phyloP scores from a whole-genome alignment of 345 rosid species.

The Orychophragmus violaceus region DNA sequence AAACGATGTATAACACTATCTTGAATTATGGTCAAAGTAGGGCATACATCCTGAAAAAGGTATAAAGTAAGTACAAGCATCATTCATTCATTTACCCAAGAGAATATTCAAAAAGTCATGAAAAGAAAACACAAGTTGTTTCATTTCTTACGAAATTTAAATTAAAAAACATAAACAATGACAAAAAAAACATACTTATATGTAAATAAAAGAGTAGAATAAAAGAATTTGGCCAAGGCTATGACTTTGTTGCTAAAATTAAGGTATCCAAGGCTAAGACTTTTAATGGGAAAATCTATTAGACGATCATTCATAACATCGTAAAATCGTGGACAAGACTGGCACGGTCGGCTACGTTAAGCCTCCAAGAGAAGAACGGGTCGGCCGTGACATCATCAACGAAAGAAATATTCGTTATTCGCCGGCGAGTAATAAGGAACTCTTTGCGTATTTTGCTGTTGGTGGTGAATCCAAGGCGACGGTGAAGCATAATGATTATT shows the following conservation, averaged over 20 bases:
- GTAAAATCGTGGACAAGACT: constrained; percentile 87
- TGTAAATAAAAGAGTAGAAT: background rate
- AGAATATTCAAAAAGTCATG: constrained; percentile 10
- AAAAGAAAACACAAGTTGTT: constrained; percentile 13
- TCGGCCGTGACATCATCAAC: constrained; percentile 47
- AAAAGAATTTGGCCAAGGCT: constrained; percentile 14
- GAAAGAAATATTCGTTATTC: constrained; percentile 55
- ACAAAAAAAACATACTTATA: background rate
- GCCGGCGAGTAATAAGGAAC: constrained; percentile 42
- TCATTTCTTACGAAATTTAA: background rate
- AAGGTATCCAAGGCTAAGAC: constrained; percentile 18
- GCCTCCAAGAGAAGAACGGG: constrained; percentile 84
- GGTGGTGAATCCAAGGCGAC: constrained; percentile 38
- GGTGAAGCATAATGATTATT: constrained; percentile 16
- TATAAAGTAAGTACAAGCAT: constrained; percentile 8
- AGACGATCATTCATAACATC: constrained; percentile 33
- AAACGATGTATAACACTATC: background rate
- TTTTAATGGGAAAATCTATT: background rate
- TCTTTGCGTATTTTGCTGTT: constrained; percentile 41
- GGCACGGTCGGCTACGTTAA: constrained; percentile 72
- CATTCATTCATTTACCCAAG: constrained; percentile 26
- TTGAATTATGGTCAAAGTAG: constrained; percentile 8
- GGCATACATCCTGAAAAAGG: constrained; percentile 2
- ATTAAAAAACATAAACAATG: background rate
- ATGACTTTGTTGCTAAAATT: background rate